Conservation (phyloP, 2,329 filamentous ascomycete genomes). For the Tolypocladium tropicale region DNA sequence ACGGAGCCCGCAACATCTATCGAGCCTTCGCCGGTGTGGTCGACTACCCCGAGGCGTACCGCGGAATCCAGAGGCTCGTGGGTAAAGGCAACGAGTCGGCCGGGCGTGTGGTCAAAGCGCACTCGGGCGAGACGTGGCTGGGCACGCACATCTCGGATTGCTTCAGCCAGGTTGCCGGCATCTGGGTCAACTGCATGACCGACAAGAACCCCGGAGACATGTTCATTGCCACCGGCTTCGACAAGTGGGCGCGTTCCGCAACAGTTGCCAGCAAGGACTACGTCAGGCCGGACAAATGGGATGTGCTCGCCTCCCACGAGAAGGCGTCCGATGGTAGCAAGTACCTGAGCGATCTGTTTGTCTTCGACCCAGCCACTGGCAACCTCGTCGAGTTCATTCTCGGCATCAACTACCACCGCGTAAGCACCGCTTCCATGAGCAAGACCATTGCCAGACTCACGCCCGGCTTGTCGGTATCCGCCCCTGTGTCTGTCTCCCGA, state of each 20-base stretch:
- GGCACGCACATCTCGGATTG: background rate
- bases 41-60: background rate
- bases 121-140: background rate
- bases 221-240: background rate
- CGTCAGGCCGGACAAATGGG: background rate
- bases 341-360: background rate
- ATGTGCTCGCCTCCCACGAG: background rate
- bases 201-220: background rate
- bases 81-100: background rate
- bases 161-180: background rate
- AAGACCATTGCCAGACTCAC: background rate
- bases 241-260: background rate
- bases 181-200: background rate
- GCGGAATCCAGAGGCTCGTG: background rate
- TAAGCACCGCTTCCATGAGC: background rate
- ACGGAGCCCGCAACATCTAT: background rate
- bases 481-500: background rate
- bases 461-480: background rate
- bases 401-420: background rate
- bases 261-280: background rate
- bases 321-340: background rate
- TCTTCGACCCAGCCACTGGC: background rate
- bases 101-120: background rate
- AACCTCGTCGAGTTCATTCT: background rate
- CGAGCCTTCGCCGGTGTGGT: background rate